Evolutionary conservation across 2,329 filamentous ascomycete genomes (phyloP).

Genomic region (Aspergillus sp.): DNA sequence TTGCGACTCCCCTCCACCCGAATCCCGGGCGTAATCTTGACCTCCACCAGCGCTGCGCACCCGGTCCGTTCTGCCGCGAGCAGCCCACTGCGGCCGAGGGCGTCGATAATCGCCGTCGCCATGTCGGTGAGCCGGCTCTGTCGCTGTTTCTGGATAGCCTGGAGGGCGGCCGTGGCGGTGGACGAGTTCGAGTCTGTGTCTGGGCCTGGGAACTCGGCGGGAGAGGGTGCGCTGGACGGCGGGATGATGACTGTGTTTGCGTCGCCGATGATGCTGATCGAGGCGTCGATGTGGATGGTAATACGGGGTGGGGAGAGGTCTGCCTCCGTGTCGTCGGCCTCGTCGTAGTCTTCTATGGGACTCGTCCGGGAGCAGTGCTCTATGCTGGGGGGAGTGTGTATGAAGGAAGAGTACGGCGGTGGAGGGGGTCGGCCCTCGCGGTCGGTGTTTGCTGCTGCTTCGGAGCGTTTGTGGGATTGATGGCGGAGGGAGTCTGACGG

Average conservation of each 20-base stretch:
- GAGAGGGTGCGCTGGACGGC: slow-evolving; percentile 3
- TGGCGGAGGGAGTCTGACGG: slow-evolving; percentile 29
- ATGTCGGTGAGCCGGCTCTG: slow-evolving; percentile 26
- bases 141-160: slow-evolving; percentile 18
- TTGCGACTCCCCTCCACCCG: slow-evolving; percentile 29
- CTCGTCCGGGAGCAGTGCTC: slow-evolving; percentile 2
- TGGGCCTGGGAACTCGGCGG: too few relatives aligned
- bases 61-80: slow-evolving; percentile 5
- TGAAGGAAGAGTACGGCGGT: slow-evolving; percentile 22
- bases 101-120: slow-evolving; percentile 22
- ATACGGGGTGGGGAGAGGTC: slow-evolving; percentile 14
- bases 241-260: slow-evolving; percentile 32
- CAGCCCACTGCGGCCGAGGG: slow-evolving; percentile 18
- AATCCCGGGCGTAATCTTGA: slow-evolving; percentile 30
- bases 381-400: neutral
- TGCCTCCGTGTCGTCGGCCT: neutral
- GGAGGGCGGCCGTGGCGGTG: slow-evolving; percentile 4
- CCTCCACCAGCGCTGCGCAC: slow-evolving; percentile 16
- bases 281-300: slow-evolving; percentile 35
- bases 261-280: slow-evolving; percentile 33
- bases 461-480: slow-evolving; percentile 27
- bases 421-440: slow-evolving; percentile 16
- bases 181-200: neutral
- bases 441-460: slow-evolving; percentile 17
- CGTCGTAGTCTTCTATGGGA: slow-evolving; percentile 17